Base-by-base conservation (phyloP, 2,329 filamentous ascomycete genomes). In the Alternaria rosae region DNA sequence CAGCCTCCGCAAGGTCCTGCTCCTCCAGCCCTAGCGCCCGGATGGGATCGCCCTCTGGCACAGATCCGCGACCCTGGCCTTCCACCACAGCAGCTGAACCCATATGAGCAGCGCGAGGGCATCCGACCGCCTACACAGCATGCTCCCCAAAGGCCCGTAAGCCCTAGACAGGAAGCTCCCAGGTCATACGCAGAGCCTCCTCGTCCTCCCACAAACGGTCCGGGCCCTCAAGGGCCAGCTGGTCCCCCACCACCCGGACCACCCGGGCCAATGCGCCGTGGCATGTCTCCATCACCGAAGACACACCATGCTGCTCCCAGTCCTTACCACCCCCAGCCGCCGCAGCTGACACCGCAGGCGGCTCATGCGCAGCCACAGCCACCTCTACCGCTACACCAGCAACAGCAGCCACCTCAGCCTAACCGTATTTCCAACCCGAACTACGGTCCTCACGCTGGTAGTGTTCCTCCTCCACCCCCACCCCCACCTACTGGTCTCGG, bases 71-170 rank as follows among this genome's bases (percentile, higher is more conserved):
- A 86, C 51, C 84, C 84, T 21, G 84, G 84, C 54, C 82, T 82
- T 63, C 84, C 91, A 44, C 90, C 91, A 47, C 91, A 93, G 77
- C 90, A 91, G 41, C 85, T 90, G 25, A 94, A 95, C 71, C 92
- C 91, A 1, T 96, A 93, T 76, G 94, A 97, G 64, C 89, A 90
- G 72, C 89, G 89, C 62, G 92, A 96, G 71, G 85, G 85, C 47
- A 87, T 90, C 76, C 88, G 92, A 48, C 89, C 87, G 21, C 89
- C 88, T 54, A 86, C 87, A 23, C 88, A 89, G 62, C 87, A 80
- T 66, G 73, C 89, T 51, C 86, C 89, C 62, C 87, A 87, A 51
- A 87, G 92, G 48, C 92, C 92, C 73, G 88, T 88, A 32, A 96
- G 92, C 76, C 92, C 92, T 52, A 88, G 91, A 61, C 88, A 89